Evolutionary conservation across 1,284 basidiomycete species (phyloP), one percentile per base, ranked within the genome.

Genomic region (Limonomyces culmigenus): DNA sequence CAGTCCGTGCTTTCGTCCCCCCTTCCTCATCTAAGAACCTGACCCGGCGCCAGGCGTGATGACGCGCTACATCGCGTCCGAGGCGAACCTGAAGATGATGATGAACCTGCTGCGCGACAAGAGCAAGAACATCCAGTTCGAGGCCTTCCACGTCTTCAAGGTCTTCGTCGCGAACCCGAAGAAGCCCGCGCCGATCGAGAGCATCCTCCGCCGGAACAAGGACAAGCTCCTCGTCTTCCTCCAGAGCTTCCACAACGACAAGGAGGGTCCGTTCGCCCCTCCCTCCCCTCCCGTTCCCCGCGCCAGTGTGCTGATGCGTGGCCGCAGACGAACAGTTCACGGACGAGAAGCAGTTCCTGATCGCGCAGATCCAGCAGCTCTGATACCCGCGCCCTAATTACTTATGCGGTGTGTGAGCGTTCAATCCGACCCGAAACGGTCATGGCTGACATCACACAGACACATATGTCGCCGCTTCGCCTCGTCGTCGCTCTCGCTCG

Each of bases 81-180:
- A 85, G 50, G 80, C 80, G 27, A 99, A 98, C 52, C 68, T 99
- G 42, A 97, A 97, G 74, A 86, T 93, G 74, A 96, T 98, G 88
- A 99, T 99, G 93, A 98, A 98, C 56, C 70, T 98, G 36, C 63
- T 99, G 35, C 70, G 91, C 42, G 91, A 97, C 52, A 91, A 91
- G 66, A 93, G 88, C 66, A 87, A 89, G 65, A 97, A 99, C 56
- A 98, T 99, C 37, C 93, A 99, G 57, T 98, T 97, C 42, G 93
- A 99, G 56, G 93, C 93, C 2, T 99, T 99, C 59, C 95, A 98
- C 49, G 95, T 99, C 21, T 99, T 99, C 74, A 99, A 98, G 73
- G 86, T 96, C 4, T 99, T 99, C 50, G 93, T 98, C 25, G 93
- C 95, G 29, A 99, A 99, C 52, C 93, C 93, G 16, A 95, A 96